Evolutionary conservation across 1,284 basidiomycete species (phyloP).

Genomic region (Malassezia cuniculi): DNA sequence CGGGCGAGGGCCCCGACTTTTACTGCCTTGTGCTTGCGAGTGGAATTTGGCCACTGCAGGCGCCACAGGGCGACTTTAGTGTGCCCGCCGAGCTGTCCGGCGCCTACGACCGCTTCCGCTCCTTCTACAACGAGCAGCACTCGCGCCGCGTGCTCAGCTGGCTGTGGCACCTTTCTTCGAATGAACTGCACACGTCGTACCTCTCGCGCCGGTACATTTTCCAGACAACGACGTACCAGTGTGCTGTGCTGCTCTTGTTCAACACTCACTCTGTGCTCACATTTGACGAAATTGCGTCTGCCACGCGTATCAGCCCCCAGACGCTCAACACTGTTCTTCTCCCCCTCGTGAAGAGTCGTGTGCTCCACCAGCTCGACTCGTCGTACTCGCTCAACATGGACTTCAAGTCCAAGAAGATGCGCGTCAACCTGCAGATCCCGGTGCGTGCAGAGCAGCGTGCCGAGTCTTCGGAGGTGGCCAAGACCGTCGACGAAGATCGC

Average conservation of each 20-base stretch:
- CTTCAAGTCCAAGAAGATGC: constrained; percentile 83
- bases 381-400: constrained; percentile 52
- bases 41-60: constrained; percentile 87
- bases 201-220: constrained; percentile 87
- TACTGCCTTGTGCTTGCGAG: constrained; percentile 85
- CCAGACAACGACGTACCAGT: constrained; percentile 88
- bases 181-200: constrained; percentile 85
- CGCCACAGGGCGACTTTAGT: constrained; percentile 69
- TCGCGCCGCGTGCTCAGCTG: constrained; percentile 89
- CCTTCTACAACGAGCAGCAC: constrained; percentile 87
- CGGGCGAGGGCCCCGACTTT: constrained; percentile 53
- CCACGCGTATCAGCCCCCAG: constrained; percentile 72
- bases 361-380: constrained; percentile 60
- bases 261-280: constrained; percentile 72
- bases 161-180: constrained; percentile 96
- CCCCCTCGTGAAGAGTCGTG: constrained; percentile 74
- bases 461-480: constrained; percentile 77
- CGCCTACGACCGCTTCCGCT: constrained; percentile 79
- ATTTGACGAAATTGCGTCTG: constrained; percentile 64
- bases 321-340: constrained; percentile 70
- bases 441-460: constrained; percentile 89
- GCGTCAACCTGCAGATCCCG: constrained; percentile 77
- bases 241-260: constrained; percentile 85
- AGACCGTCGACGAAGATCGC: constrained; percentile 92
- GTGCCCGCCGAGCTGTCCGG: constrained; percentile 75